These are phyloP conservation scores for Russula abietina DNA, from an alignment of 768 basidiomycete species.

Conservation along the genomic window DNA sequence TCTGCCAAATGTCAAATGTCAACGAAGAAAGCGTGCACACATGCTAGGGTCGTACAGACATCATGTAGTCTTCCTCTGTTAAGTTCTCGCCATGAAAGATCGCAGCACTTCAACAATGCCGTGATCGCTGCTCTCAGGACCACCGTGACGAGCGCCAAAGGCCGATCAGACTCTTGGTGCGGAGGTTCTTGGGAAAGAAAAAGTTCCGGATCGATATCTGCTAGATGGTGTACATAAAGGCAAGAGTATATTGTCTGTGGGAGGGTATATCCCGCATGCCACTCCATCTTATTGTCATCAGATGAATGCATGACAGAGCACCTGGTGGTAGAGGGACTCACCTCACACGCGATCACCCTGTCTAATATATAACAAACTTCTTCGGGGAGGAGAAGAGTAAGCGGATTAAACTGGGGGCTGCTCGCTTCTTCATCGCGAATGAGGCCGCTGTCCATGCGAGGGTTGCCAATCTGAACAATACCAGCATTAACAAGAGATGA, in stretches of 20 bases:
- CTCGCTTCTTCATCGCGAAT: conserved; percentile 36
- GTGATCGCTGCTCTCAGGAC: conserved; percentile 63
- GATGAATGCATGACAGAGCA: conserved; percentile 15
- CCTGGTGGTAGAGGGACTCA: conserved; percentile 31
- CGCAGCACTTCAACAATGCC: conserved; percentile 74
- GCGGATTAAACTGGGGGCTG: conserved; percentile 54
- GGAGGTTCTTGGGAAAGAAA: conserved; percentile 28
- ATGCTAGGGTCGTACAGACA: conserved; percentile 37
- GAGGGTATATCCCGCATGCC: conserved; percentile 81
- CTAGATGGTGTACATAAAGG: conserved; percentile 61
- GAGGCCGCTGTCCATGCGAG: conserved; percentile 81
- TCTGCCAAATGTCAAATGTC: conserved; percentile 37
- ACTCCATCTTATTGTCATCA: conserved; percentile 58
- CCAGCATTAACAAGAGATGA: conserved; percentile 10
- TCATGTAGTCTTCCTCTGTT: conserved; percentile 70
- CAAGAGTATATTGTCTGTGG: conserved; percentile 81
- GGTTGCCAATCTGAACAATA: conserved; percentile 71
- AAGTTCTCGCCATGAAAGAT: conserved; percentile 76
- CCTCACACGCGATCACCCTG: conserved; percentile 71
- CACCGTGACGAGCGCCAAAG: conserved; percentile 56
- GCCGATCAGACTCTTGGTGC: conserved; percentile 41
- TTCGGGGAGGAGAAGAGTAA: conserved; percentile 57
- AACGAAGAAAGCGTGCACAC: conserved; percentile 15
- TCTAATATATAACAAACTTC: conserved; percentile 90
- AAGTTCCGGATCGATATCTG: conserved; percentile 54